Base-by-base conservation (phyloP, 768 basidiomycete genomes). In the Calocera cornea region DNA sequence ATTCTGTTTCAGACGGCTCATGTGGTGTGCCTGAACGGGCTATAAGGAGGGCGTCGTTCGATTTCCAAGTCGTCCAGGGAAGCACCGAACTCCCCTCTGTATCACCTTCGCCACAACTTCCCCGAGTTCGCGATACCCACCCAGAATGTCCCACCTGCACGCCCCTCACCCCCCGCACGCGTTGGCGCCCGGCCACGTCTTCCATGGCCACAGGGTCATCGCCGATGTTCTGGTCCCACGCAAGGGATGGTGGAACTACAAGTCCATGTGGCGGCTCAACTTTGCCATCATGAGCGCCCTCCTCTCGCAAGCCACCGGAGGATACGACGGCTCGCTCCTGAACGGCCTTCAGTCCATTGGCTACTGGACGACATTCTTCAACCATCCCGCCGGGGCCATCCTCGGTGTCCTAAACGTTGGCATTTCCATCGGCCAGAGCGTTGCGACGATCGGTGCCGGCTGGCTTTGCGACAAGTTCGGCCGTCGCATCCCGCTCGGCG, bases 341-440 rank as follows among this genome's bases (percentile, higher is more conserved):
- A 38, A 68, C 87, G 87, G 87, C 67, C 78, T 89, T 31, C 87
- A 88, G 74, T 85, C 87, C 68, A 75, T 88, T 24, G 84, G 84
- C 11, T 81, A 80, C 41, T 89, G 87, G 86, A 80, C 84, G 71
- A 68, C 77, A 0, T 84, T 79, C 72, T 88, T 86, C 72, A 66
- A 80, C 54, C 65, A 80, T 67, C 87, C 88, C 2, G 70, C 77
- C 49, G 83, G 84, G 1, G 80, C 78, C 71, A 77, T 74, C 12
- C 72, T 87, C 65, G 86, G 86, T 83, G 72, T 88, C 47, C 83
- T 89, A 67, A 86, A 84, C 69, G 84, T 85, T 10, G 86, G 85
- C 0, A 86, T 88, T 73, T 80, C 79, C 68, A 80, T 87, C 50
- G 86, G 86, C 16, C 81, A 83, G 69, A 72, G 86, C 36, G 65